Evolutionary conservation across 1,284 basidiomycete genomes (phyloP), one percentile per base, ranked within the genome.

Genomic region (Hypsizygus ulmarius): DNA sequence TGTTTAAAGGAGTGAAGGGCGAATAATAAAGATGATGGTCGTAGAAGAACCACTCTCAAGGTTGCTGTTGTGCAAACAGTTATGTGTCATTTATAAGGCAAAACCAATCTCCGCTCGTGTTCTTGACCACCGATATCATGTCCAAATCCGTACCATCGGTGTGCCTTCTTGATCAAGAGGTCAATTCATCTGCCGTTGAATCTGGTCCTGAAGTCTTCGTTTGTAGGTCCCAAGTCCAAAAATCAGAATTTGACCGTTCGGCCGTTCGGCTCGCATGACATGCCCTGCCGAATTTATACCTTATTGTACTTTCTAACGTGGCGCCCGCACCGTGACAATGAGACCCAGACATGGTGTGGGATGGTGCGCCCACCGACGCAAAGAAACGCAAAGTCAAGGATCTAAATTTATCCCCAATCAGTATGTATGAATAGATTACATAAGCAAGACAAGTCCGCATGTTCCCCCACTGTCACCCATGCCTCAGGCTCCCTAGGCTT

Each of bases 381-480:
- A 47, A 46, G 27, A 8, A 14, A n/a, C 39, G 21, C 33, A 41
- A 52, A 45, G 38, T 47, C 42, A 4, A 36, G 30, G 10, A 40
- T 37, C 49, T 50, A 37, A 47, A 28, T 41, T 37, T 47, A 40
- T 49, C 41, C 18, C 41, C 29, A 14, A 45, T 28, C 25, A 28
- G 14, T n/a, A 40, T 39, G 21, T 25, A 38, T 47, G 25, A 25
- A 32, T 29, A 34, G 27, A 25, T 18, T 37, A 40, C 38, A 30
- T 36, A 12, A 39, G 15, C 14, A 42, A 11, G 7, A 25, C 21
- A 25, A 25, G 21, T 25, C 21, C 7, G 21, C 21, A 25, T 3
- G 4, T 25, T 7, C 7, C 7, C 21, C 7, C 4, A 3, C 21
- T 4, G 21, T 4, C 21, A 25, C 21, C 21, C 21, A 7, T 3